Conservation (phyloP, 805 yeast genomes). For the Torulaspora microellipsoides region DNA sequence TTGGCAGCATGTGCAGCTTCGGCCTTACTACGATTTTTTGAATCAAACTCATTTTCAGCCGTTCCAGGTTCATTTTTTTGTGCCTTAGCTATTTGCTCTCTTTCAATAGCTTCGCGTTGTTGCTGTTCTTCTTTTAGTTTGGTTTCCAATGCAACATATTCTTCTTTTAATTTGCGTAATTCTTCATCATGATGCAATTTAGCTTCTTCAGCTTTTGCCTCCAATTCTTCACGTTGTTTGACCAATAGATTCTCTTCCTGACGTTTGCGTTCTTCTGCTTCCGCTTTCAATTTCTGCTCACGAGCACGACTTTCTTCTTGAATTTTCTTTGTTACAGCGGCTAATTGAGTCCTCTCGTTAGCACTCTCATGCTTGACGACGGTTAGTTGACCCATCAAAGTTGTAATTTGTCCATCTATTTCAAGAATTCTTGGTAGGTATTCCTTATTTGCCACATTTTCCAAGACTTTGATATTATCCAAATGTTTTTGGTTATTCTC, state of each 20-base stretch:
- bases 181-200: constrained; percentile 23
- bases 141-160: constrained; percentile 19
- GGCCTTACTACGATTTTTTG: constrained; percentile 11
- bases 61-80: background rate
- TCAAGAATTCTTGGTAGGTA: constrained; percentile 24
- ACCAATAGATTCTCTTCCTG: constrained; percentile 23
- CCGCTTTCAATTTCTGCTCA: constrained; percentile 25
- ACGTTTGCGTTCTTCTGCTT: constrained; percentile 26
- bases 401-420: constrained; percentile 24
- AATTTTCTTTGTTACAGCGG: constrained; percentile 27
- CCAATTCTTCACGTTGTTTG: constrained; percentile 26
- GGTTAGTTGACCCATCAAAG: constrained; percentile 19
- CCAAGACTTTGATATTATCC: constrained; percentile 15
- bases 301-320: constrained; percentile 27
- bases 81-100: constrained; percentile 6
- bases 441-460: constrained; percentile 21
- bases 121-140: constrained; percentile 18
- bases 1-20: constrained; percentile 13
- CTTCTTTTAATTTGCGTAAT: constrained; percentile 17
- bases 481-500: constrained; percentile 16
- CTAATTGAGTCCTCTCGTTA: constrained; percentile 26
- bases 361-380: constrained; percentile 29
- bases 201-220: constrained; percentile 16
- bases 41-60: background rate
- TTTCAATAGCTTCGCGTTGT: constrained; percentile 5